These are phyloP conservation scores for Chytriomyces sp. DNA, from an alignment of 192 early-diverging fungal species.

Conservation along the genomic window DNA sequence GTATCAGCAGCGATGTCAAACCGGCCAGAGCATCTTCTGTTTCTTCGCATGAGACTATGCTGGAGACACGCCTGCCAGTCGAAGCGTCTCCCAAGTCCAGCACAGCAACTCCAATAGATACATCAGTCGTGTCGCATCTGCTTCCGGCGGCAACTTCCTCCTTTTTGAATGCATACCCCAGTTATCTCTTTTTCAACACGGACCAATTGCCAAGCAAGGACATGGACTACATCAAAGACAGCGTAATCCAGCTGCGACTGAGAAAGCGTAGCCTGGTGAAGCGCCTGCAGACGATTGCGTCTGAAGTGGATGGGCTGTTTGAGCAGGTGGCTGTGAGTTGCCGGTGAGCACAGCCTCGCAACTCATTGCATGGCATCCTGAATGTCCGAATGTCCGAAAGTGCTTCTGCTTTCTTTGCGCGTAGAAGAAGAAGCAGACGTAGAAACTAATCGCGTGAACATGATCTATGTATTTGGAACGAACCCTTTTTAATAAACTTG, in stretches of 20 bases:
- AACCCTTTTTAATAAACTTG: not conserved
- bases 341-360: not conserved
- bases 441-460: not conserved
- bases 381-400: not conserved
- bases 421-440: not conserved
- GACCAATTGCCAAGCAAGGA: conserved; percentile 13
- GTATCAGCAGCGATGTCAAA: not conserved
- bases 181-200: conserved; percentile 24
- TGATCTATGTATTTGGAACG: not conserved
- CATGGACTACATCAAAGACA: not conserved
- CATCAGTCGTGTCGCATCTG: not conserved
- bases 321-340: not conserved
- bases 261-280: conserved; percentile 19
- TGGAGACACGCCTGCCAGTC: not conserved
- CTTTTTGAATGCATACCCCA: conserved; percentile 17
- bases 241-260: conserved; percentile 1
- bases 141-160: conserved; percentile 2
- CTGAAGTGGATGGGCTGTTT: conserved; percentile 14
- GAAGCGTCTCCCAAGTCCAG: not conserved
- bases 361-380: not conserved
- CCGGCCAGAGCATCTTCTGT: not conserved
- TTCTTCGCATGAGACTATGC: not conserved
- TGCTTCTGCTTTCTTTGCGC: not conserved
- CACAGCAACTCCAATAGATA: not conserved
- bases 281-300: conserved; percentile 19